These are phyloP conservation scores for Pythium dissimile DNA, from an alignment of 352 stramenopile species.

Conservation along the genomic window DNA sequence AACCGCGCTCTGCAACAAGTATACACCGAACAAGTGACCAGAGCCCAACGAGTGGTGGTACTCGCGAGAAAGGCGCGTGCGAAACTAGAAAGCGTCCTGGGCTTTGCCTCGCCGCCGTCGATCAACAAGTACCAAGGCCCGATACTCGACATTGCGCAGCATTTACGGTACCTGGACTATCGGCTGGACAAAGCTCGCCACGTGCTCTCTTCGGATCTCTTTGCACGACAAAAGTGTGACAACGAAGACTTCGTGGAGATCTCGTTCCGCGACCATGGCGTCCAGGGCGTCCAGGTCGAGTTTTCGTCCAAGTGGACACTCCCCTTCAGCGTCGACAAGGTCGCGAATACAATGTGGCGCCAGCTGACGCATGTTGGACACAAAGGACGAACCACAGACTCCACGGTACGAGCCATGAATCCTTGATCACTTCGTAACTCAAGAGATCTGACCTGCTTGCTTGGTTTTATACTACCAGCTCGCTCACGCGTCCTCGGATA, in stretches of 20 bases:
- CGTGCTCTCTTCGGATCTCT: not conserved
- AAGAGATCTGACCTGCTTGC: not conserved
- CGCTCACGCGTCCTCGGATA: not conserved
- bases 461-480: not conserved
- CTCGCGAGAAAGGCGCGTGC: not conserved
- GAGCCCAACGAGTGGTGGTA: not conserved
- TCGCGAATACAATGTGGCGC: not conserved
- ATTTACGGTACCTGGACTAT: constrained; percentile 1
- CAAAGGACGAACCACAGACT: not conserved
- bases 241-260: not conserved
- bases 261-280: constrained; percentile 4
- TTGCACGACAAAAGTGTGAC: not conserved
- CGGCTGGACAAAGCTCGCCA: not conserved
- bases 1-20: not conserved
- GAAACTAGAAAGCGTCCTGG: not conserved
- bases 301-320: constrained; percentile 1
- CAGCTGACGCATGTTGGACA: not conserved
- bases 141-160: not conserved
- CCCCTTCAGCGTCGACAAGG: not conserved
- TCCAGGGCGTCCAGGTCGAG: constrained; percentile 8
- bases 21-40: not conserved
- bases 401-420: not conserved
- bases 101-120: not conserved
- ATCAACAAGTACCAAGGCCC: not conserved
- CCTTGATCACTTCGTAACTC: not conserved